Conservation (phyloP, 139 green algal genomes). For the Tetraselmis striata region DNA sequence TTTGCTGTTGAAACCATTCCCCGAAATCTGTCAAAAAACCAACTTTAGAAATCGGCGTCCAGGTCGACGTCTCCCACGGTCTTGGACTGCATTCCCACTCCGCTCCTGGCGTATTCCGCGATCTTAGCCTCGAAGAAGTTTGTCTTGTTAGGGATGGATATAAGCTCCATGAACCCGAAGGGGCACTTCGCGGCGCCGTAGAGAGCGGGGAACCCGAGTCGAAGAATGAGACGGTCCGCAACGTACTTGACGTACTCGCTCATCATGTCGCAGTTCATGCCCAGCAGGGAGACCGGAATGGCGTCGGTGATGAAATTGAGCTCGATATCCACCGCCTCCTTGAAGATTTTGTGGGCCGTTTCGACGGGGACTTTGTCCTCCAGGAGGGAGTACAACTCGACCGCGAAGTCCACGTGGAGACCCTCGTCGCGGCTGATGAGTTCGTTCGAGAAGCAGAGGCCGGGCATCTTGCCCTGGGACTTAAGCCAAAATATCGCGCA, state of each 20-base stretch:
- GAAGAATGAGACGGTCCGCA: slow-evolving; percentile 88
- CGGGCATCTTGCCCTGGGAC: slow-evolving; percentile 65
- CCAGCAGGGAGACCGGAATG: slow-evolving; percentile 76
- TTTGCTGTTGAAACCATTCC: too few species aligned
- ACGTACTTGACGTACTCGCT: slow-evolving; percentile 96
- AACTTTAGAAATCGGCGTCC: too few species aligned
- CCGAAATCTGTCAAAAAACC: too few species aligned
- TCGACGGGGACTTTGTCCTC: slow-evolving; percentile 8
- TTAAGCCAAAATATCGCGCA: slow-evolving; percentile 80
- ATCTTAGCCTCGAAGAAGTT: slow-evolving; percentile 97
- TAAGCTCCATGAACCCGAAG: slow-evolving; percentile 96
- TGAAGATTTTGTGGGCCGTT: slow-evolving; percentile 70
- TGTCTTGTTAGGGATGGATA: slow-evolving; percentile 86
- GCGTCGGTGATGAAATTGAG: slow-evolving; percentile 91
- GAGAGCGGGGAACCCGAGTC: too few species aligned
- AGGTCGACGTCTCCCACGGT: too few species aligned
- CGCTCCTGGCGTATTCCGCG: slow-evolving; percentile 71
- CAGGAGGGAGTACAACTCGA: slow-evolving; percentile 50
- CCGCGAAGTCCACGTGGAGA: slow-evolving; percentile 72
- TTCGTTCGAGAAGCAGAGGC: slow-evolving; percentile 71
- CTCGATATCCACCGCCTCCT: slow-evolving; percentile 89
- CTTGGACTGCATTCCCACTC: too few species aligned
- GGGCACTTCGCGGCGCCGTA: slow-evolving; percentile 82
- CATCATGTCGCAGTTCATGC: slow-evolving; percentile 79
- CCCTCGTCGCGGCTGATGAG: slow-evolving; percentile 70